Base-by-base conservation (phyloP, 805 yeast genomes). In the Lachancea fermentati region DNA sequence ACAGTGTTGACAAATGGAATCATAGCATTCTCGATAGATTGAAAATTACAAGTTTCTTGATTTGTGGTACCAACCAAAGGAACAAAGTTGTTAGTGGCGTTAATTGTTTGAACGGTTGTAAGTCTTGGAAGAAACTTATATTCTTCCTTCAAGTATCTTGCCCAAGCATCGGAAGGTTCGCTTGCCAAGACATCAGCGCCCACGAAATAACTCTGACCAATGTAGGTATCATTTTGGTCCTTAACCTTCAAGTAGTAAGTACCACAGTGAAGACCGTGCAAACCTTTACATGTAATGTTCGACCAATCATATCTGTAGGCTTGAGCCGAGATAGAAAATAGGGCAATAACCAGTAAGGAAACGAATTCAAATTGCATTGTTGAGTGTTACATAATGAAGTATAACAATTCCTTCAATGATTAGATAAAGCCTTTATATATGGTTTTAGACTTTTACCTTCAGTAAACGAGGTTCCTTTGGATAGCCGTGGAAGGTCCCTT, bases 251-350 rank as follows among this genome's bases (percentile, higher is more conserved):
- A 18, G 16, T 37, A 39, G 16, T 47, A 47, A 18, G 48, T 44
- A 15, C 50, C 50, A 28, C 50, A 47, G 31, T 39, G 48, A 13
- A 41, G 43, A 3, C 50, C 50, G 25, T 44, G 50, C 11, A 47
- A 32, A 13, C 25, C 39, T 12, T 35, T 9, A n/a, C 50, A 47
- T 12, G 50, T 47, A 14, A 40, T 43, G 25, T 47, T 42, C 4
- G 17, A 30, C 39, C 40, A 34, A 26, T 45, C 48, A 30, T 39
- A 47, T 31, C 50, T 42, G 13, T 33, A 42, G 11, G 50, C 48
- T 8, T 32, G 17, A 9, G 37, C 46, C n/a, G 37, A 32, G 14
- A 35, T n/a, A 4, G 42, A 16, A n/a, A 38, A 17, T n/a, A 38
- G 13, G 4, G 37, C 37, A 7, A 28, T 5, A 3, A 38, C 2